Base-by-base conservation (phyloP, 305 asterid species). In the Fraxinus nigra region DNA sequence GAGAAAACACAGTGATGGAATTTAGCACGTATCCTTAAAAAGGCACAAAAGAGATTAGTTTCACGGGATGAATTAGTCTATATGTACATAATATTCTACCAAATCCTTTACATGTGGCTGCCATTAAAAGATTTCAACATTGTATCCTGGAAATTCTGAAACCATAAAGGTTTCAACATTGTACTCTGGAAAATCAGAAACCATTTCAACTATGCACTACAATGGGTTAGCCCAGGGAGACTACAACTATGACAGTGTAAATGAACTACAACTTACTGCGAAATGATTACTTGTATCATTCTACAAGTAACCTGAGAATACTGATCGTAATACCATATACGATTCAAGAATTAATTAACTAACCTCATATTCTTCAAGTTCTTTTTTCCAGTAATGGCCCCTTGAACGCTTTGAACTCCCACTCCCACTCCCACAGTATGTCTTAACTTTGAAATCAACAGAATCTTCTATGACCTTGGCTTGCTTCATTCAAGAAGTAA, bases 341-440 rank as follows among this genome's bases (percentile, higher is more conserved):
- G 70, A 77, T 80, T 79, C 72, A 82, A n/a, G 75, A 73, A 61
- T 65, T 46, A 80, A 40, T 28, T 79, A 76, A 89, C 99, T 85
- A 87, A 96, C 99, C 99, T 94, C 99, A 43, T 87, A 84, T 72
- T 92, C 90, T 76, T 92, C 98, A 81, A 93, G 84, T 87, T 94
- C 96, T 85, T 89, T 94, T 86, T 90, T 93, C 98, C 99, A 92
- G 18, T 78, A 88, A 82, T 56, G 88, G 82, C 85, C 79, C 90
- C 80, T 91, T 81, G 85, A 83, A 61, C 83, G 88, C 78, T 83
- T 83, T 67, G 91, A 87, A 87, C 88, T 89, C 86, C 98, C 97
- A 30, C 88, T 89, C 86, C 98, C 97, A 30, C 94, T 8, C 43
- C 43, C 43, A 37, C 43, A 91, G 83, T 78, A 90, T 73, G 86